Conservation (phyloP, 768 basidiomycete species). For the Leccinum barrowsii region DNA sequence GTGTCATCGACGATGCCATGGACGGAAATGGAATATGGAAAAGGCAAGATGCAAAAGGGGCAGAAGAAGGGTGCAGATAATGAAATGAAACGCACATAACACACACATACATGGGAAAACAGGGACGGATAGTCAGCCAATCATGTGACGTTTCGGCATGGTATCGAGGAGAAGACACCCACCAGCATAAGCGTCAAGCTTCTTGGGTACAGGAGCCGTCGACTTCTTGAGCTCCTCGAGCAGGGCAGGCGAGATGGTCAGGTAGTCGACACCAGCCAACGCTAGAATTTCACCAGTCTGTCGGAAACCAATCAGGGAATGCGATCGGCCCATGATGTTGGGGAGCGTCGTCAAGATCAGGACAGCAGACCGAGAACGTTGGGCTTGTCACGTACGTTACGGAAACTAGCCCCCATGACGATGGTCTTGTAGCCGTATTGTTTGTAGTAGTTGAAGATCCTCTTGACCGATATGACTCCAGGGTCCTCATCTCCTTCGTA, state of each 20-base stretch:
- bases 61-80: background rate
- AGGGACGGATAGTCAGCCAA: constrained; percentile 9
- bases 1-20: constrained; percentile 11
- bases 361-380: background rate
- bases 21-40: background rate
- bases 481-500: constrained; percentile 93
- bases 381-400: constrained; percentile 63
- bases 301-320: constrained; percentile 6
- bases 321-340: constrained; percentile 4
- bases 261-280: constrained; percentile 94
- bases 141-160: background rate
- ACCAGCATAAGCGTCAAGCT: constrained; percentile 68
- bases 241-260: constrained; percentile 89
- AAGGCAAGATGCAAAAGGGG: background rate
- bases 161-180: constrained; percentile 23
- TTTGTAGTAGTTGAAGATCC: constrained; percentile 99
- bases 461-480: constrained; percentile 92
- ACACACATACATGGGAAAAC: background rate
- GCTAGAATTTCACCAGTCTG: constrained; percentile 90
- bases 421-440: constrained; percentile 98
- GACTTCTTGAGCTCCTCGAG: constrained; percentile 92
- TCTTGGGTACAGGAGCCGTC: constrained; percentile 74
- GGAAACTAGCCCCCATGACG: constrained; percentile 99
- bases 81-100: background rate
- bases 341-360: constrained; percentile 1